Evolutionary conservation across 495 filamentous ascomycete genomes (phyloP).

Genomic region (Geopyxis carbonaria): DNA sequence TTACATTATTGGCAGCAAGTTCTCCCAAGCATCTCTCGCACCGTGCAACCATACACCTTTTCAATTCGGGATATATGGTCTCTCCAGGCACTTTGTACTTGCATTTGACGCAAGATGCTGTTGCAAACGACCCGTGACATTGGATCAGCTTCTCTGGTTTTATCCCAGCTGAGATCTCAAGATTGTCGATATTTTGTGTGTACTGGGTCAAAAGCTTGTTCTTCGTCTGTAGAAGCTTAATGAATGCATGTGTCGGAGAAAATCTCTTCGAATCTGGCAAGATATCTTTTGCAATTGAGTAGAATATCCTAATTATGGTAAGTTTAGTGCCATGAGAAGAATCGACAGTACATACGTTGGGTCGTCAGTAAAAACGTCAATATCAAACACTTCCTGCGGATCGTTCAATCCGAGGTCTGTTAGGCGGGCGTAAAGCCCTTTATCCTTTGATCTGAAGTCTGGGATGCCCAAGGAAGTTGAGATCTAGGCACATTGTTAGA

Average conservation of each 20-base stretch:
- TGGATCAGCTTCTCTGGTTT: constrained; percentile 71
- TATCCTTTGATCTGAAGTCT: constrained; percentile 73
- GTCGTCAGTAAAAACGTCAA: constrained; percentile 67
- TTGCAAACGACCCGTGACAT: constrained; percentile 91
- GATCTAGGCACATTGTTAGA: constrained; percentile 44
- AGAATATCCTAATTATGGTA: constrained; percentile 56
- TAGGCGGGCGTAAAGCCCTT: constrained; percentile 72
- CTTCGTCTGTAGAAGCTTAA: constrained; percentile 80
- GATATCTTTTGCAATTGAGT: constrained; percentile 79
- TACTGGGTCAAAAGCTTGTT: constrained; percentile 89
- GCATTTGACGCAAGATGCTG: constrained; percentile 78
- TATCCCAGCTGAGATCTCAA: constrained; percentile 79
- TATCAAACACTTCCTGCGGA: constrained; percentile 90
- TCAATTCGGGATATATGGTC: constrained; percentile 61
- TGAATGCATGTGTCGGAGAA: constrained; percentile 89
- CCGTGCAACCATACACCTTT: constrained; percentile 47
- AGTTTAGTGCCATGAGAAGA: neutral
- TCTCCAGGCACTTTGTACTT: constrained; percentile 55
- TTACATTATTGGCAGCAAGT: constrained; percentile 27
- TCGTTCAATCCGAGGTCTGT: constrained; percentile 54
- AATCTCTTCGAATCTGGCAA: constrained; percentile 55
- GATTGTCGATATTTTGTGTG: constrained; percentile 97
- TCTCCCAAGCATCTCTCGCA: constrained; percentile 43
- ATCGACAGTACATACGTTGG: constrained; percentile 35
- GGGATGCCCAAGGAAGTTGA: constrained; percentile 79